Base-by-base conservation (phyloP, 306 rosid species). In the Datisca glomerata region DNA sequence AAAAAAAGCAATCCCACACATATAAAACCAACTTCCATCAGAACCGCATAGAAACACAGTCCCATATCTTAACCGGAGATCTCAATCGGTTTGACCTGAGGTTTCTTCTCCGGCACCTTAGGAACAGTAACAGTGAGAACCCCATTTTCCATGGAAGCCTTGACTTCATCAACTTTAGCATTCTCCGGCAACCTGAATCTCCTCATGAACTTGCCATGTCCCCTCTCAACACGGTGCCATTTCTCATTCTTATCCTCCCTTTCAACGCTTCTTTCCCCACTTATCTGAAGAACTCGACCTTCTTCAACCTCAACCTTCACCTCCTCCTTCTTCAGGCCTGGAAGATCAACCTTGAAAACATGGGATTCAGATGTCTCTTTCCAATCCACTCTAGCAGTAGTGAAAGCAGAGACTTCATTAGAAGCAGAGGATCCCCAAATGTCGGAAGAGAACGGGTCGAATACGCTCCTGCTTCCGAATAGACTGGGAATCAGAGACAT, bases 271-370 rank as follows among this genome's bases (percentile, higher is more conserved):
- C 52, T 70, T 53, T 66, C 72, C 2, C 75, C 71, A 2, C 48
- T 38, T 17, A 76, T 76, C n/a, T 47, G 41, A 2, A 81, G 60
- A 4, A 54, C 62, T 2, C 43, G 54, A 3, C 44, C 65, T 3
- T 68, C 69, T 3, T 62, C 80, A 7, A 81, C 73, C 40, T 67
- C 77, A 16, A 76, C 74, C n/a, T 64, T 56, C 40, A 76, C 68
- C 12, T 75, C 72, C 2, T 45, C 64, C 13, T 41, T 64, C 32
- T 44, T 64, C 5, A 72, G 5, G 10, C 79, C 81, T 0, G 76
- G 85, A 48, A 80, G 53, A 22, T 45, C 60, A 2, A 43, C 76
- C 42, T 42, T 64, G 61, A 24, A 62, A 4, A 72, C 45, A 3
- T 67, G 51, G 1, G 74, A 59, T 14, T 63, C 79, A 0, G 56